Percentiles rank a stretch among this genome's conserved stretches.
Evolutionary conservation across 176 grass and related monocot genomes (phyloP).

Genomic region (Musa schizocarpa): DNA sequence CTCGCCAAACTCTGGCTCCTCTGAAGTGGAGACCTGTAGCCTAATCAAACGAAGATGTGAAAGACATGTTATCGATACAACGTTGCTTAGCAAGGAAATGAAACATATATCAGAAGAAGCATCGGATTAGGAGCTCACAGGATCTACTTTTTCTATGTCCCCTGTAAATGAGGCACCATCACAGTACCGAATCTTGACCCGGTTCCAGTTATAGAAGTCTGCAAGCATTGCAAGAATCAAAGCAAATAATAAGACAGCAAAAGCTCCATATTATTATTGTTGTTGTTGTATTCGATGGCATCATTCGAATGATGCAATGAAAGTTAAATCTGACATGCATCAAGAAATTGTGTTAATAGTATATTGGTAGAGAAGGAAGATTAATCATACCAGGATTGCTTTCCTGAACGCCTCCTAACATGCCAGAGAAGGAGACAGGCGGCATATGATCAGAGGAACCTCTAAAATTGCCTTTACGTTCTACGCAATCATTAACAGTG

Average conservation of each 20-base stretch:
- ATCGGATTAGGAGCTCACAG: background rate
- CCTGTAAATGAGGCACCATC: conserved; percentile 18
- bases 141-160: conserved; percentile 8
- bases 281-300: background rate
- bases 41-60: background rate
- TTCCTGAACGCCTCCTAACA: background rate
- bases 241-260: background rate
- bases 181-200: conserved; percentile 17
- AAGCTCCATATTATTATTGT: background rate
- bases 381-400: conserved; percentile 3
- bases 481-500: background rate
- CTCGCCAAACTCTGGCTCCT: conserved; percentile 12
- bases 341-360: no score
- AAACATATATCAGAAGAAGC: background rate
- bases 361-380: no score
- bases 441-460: conserved; percentile 14
- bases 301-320: no score
- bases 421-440: conserved; percentile 11
- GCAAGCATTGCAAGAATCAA: background rate
- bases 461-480: conserved; percentile 4
- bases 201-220: conserved; percentile 25
- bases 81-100: background rate
- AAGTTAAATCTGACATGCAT: no score
- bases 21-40: conserved; percentile 8
- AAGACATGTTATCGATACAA: background rate